Percentiles rank a stretch among this genome's conserved stretches.
Conservation (phyloP, 495 filamentous ascomycete genomes). For the Cercophora samala region DNA sequence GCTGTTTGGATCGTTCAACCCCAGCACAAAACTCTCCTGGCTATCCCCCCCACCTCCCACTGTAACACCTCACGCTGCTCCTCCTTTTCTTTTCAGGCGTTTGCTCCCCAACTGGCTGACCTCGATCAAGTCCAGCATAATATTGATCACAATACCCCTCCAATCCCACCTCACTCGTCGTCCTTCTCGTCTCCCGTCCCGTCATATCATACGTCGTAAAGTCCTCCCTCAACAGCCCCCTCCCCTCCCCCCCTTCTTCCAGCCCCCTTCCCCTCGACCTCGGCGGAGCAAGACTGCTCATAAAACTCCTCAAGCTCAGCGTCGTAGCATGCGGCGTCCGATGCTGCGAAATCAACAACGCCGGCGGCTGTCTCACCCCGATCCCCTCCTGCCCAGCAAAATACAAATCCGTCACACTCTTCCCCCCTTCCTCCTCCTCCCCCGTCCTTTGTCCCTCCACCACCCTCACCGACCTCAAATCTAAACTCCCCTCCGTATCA, state of each 20-base stretch:
- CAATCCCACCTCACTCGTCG: constrained; percentile 25
- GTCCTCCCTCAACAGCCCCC: constrained; percentile 15
- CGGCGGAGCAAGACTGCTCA: constrained; percentile 27
- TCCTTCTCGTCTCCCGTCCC: constrained; percentile 19
- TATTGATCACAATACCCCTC: constrained; percentile 31
- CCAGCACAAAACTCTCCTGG: constrained; percentile 31
- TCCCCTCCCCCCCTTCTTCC: not conserved
- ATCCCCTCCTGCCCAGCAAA: not conserved
- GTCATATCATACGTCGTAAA: constrained; percentile 6
- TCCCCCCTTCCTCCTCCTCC: constrained; percentile 17
- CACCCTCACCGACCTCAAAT: constrained; percentile 29
- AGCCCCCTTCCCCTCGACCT: not conserved
- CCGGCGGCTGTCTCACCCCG: constrained; percentile 16
- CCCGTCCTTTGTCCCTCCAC: constrained; percentile 29
- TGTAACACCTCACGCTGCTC: constrained; percentile 5
- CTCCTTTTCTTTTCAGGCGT: constrained; percentile 10
- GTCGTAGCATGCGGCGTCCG: constrained; percentile 27
- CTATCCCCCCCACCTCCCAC: constrained; percentile 25
- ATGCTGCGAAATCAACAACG: constrained; percentile 14
- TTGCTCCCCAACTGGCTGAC: constrained; percentile 13
- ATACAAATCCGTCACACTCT: constrained; percentile 16
- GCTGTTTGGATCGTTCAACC: constrained; percentile 30
- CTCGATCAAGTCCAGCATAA: constrained; percentile 9
- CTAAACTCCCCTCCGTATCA: constrained; percentile 23
- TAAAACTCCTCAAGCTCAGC: constrained; percentile 32